Conservation (phyloP, 768 basidiomycete species). For the Podaxis sp. region DNA sequence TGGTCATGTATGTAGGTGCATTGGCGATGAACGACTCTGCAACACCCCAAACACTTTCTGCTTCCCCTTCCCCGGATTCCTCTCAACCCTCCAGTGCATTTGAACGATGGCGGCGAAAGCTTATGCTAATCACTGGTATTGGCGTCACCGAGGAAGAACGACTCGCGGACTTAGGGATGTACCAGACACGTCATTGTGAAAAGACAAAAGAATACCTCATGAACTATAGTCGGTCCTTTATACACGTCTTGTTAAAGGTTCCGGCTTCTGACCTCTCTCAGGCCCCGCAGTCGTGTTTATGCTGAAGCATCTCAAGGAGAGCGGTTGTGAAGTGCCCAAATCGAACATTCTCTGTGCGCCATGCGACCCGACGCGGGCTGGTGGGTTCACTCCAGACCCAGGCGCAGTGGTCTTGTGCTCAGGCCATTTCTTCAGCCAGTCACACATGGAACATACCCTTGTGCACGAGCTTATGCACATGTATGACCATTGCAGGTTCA, state of each 20-base stretch:
- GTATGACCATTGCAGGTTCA: conserved; percentile 94
- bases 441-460: conserved; percentile 90
- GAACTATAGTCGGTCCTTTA: conserved; percentile 54
- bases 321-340: conserved; percentile 66
- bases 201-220: conserved; percentile 66
- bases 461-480: conserved; percentile 93
- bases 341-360: conserved; percentile 80
- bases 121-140: conserved; percentile 42
- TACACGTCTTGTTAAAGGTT: conserved; percentile 7
- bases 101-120: conserved; percentile 44
- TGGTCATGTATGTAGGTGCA: background rate
- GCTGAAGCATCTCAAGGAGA: conserved; percentile 80
- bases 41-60: conserved; percentile 12
- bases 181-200: conserved; percentile 50
- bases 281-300: conserved; percentile 89
- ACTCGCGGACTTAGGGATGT: conserved; percentile 30
- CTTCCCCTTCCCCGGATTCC: conserved; percentile 16
- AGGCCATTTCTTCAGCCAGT: conserved; percentile 73
- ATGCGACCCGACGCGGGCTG: conserved; percentile 68
- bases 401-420: conserved; percentile 85
- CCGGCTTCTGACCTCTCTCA: conserved; percentile 22
- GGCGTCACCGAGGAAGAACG: conserved; percentile 45
- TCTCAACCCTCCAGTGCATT: conserved; percentile 32
- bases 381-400: conserved; percentile 76
- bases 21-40: conserved; percentile 24